Evolutionary conservation across 1,139 yeast genomes (phyloP).

Genomic region (Candida sojae): DNA sequence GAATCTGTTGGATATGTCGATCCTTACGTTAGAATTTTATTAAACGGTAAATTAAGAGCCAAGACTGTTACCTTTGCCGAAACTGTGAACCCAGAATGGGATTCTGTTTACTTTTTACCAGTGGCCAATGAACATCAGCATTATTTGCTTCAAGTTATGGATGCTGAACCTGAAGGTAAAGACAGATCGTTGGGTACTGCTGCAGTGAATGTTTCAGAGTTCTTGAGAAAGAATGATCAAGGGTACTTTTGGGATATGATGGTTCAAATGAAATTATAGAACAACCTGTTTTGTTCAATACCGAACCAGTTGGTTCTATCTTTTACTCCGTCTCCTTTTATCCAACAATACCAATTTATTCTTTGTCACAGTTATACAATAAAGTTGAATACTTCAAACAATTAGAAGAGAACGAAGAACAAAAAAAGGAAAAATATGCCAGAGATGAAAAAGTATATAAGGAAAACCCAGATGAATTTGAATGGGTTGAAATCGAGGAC

Average conservation of each 20-base stretch:
- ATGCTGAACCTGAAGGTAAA: conserved; percentile 61
- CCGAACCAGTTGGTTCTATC: conserved; percentile 50
- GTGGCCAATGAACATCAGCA: conserved; percentile 63
- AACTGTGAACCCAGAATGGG: conserved; percentile 56
- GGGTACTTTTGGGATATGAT: conserved; percentile 54
- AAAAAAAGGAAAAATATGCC: conserved; percentile 34
- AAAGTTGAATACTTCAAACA: conserved; percentile 34
- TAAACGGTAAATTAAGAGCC: conserved; percentile 59
- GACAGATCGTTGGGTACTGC: conserved; percentile 67
- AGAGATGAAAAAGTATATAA: conserved; percentile 53
- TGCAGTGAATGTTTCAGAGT: conserved; percentile 51
- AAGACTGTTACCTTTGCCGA: conserved; percentile 59
- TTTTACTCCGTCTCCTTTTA: conserved; percentile 61
- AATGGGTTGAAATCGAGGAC: conserved; percentile 60
- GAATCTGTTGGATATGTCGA: conserved; percentile 71
- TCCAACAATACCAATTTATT: conserved; percentile 63
- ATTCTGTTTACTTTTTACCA: conserved; percentile 63
- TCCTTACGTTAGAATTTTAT: conserved; percentile 63
- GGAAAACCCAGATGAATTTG: conserved; percentile 61
- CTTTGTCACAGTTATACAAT: conserved; percentile 53
- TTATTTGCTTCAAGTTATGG: conserved; percentile 59
- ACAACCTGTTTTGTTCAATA: conserved; percentile 47
- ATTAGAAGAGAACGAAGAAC: conserved; percentile 31
- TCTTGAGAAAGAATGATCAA: conserved; percentile 46
- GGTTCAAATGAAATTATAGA: conserved; percentile 49